Evolutionary conservation across 2,329 filamentous ascomycete species (phyloP).

Genomic region (Endocalyx cinctus): DNA sequence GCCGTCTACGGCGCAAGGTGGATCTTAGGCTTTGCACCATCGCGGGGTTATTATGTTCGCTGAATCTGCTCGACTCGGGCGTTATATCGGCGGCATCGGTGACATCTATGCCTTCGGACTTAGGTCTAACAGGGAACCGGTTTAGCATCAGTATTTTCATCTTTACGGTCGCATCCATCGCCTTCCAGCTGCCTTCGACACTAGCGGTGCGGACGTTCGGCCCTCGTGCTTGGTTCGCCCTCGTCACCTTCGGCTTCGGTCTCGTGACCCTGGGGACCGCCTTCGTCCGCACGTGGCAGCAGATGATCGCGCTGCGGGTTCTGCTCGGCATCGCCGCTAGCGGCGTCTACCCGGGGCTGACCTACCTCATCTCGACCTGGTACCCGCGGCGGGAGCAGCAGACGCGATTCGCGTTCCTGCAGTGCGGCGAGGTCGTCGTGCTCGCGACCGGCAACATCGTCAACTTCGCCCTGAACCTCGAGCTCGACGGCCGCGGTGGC

Average conservation of each 20-base stretch:
- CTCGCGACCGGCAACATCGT: constrained; percentile 63
- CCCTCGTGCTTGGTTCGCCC: constrained; percentile 59
- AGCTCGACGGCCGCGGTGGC: constrained; percentile 50
- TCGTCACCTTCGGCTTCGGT: constrained; percentile 59
- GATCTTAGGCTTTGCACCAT: constrained; percentile 67
- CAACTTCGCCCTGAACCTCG: constrained; percentile 66
- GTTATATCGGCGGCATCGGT: constrained; percentile 67
- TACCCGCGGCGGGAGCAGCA: constrained; percentile 63
- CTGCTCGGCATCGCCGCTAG: constrained; percentile 61
- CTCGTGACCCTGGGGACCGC: constrained; percentile 63
- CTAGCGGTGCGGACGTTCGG: constrained; percentile 61
- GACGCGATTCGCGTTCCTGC: constrained; percentile 60
- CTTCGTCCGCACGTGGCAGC: constrained; percentile 61
- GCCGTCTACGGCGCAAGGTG: constrained; percentile 51
- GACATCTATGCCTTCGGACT: constrained; percentile 61
- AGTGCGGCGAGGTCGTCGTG: constrained; percentile 60
- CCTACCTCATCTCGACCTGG: constrained; percentile 52
- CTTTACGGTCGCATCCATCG: constrained; percentile 64
- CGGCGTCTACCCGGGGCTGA: constrained; percentile 47
- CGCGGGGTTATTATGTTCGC: constrained; percentile 63
- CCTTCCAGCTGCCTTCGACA: constrained; percentile 65
- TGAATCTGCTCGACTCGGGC: constrained; percentile 66
- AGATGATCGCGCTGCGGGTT: constrained; percentile 65
- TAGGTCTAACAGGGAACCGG: constrained; percentile 59
- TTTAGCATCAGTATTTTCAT: constrained; percentile 70